A percentile compares a stretch with the other conserved stretches of the same genome.
Evolutionary conservation across 139 green algal species (phyloP).

Genomic region (Tetratostichococcus sp.): DNA sequence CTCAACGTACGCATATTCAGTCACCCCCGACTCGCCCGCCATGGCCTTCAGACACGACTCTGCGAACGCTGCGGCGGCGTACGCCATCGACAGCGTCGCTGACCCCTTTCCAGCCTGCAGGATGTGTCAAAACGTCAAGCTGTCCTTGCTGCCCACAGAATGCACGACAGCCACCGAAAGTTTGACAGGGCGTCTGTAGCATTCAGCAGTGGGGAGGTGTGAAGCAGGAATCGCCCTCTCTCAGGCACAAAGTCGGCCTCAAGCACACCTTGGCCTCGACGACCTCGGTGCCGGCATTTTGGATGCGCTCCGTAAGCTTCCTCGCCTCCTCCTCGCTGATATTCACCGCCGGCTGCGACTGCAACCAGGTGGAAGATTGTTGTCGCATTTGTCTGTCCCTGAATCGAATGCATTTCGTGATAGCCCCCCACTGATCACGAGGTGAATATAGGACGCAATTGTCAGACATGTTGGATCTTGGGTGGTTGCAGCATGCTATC

Average conservation of each 20-base stretch:
- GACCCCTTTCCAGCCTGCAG: constrained; percentile 75
- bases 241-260: too few species aligned
- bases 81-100: constrained; percentile 95
- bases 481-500: too few species aligned
- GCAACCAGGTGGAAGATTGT: constrained; percentile 2
- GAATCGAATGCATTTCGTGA: too few species aligned
- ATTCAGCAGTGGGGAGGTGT: too few species aligned
- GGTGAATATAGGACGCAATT: too few species aligned
- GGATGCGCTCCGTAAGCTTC: constrained; percentile 75
- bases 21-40: constrained; percentile 58
- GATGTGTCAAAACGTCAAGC: not conserved
- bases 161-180: too few species aligned
- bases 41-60: constrained; percentile 69
- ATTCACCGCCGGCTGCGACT: constrained; percentile 73
- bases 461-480: too few species aligned
- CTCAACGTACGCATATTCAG: constrained; percentile 79
- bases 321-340: constrained; percentile 66
- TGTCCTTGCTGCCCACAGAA: too few species aligned
- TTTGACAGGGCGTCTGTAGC: too few species aligned
- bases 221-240: too few species aligned
- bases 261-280: constrained; percentile 73
- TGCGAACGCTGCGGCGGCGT: constrained; percentile 78
- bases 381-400: too few species aligned
- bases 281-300: constrained; percentile 98
- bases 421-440: too few species aligned